These are phyloP conservation scores for Populus deltoides DNA, from an alignment of 345 rosid species.

Conservation along the genomic window DNA sequence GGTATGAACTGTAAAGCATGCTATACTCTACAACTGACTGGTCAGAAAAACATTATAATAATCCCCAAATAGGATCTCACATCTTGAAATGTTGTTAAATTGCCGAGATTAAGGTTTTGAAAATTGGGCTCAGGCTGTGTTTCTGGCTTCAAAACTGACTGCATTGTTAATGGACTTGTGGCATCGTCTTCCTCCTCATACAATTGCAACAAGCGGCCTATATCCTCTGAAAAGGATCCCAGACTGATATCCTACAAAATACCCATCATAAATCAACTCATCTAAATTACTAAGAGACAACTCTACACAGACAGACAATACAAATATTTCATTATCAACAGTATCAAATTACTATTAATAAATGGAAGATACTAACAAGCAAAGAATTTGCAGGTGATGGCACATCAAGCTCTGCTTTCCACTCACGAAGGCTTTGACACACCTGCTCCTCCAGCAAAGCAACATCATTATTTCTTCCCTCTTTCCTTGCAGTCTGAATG, in stretches of 20 bases:
- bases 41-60: background rate
- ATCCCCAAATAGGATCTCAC: conserved; percentile 30
- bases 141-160: conserved; percentile 40
- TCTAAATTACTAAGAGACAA: background rate
- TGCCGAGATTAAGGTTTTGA: conserved; percentile 31
- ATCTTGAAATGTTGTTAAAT: conserved; percentile 34
- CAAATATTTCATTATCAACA: background rate
- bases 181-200: conserved; percentile 80
- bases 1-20: background rate
- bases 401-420: conserved; percentile 65
- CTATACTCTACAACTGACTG: background rate
- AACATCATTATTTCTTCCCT: conserved; percentile 48
- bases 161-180: conserved; percentile 52
- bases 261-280: conserved; percentile 9
- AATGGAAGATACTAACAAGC: conserved; percentile 40
- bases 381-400: conserved; percentile 66
- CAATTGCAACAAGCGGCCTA: conserved; percentile 52
- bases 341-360: background rate
- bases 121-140: conserved; percentile 40
- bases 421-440: conserved; percentile 57
- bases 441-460: conserved; percentile 65
- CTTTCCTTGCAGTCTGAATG: conserved; percentile 65
- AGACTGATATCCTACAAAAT: conserved; percentile 58
- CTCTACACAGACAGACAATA: background rate
- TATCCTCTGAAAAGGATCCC: conserved; percentile 57